A percentile compares a stretch with the other conserved stretches of the same genome.
Evolutionary conservation across 495 filamentous ascomycete genomes (phyloP).

Genomic region (Hypoxylon lenormandii): DNA sequence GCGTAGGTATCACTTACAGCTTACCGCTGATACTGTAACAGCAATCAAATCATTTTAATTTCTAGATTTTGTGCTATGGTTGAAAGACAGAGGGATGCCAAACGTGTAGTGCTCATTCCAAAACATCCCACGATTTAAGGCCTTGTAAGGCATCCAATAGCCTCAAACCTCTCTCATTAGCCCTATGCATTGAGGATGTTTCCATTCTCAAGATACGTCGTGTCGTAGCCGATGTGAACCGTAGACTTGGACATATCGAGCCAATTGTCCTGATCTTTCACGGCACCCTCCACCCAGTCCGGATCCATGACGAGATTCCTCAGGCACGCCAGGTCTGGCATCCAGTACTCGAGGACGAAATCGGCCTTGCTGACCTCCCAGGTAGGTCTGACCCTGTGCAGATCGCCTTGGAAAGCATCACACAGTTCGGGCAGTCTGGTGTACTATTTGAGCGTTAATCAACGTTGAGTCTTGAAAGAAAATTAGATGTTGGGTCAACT

Average conservation of each 20-base stretch:
- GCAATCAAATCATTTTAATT: too few species aligned
- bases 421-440: slow-evolving; percentile 1
- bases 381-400: slow-evolving; percentile 10
- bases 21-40: too few species aligned
- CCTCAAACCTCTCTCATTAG: too few species aligned
- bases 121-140: too few species aligned
- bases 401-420: slow-evolving; percentile 7
- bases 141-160: too few species aligned
- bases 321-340: slow-evolving; percentile 16
- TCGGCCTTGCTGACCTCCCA: slow-evolving; percentile 35
- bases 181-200: slow-evolving; percentile 9
- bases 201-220: slow-evolving; percentile 20
- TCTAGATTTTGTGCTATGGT: too few species aligned
- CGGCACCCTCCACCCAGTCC: slow-evolving; percentile 26
- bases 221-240: slow-evolving; percentile 23
- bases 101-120: too few species aligned
- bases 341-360: slow-evolving; percentile 28
- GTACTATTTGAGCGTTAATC: slow-evolving; percentile 8
- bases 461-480: background rate
- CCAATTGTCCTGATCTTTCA: slow-evolving; percentile 19
- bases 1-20: too few species aligned
- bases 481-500: background rate
- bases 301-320: slow-evolving; percentile 19
- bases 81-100: too few species aligned
- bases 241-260: slow-evolving; percentile 16